Conservation (phyloP, 1,139 yeast genomes). For the Saccharomyces hybrid region DNA sequence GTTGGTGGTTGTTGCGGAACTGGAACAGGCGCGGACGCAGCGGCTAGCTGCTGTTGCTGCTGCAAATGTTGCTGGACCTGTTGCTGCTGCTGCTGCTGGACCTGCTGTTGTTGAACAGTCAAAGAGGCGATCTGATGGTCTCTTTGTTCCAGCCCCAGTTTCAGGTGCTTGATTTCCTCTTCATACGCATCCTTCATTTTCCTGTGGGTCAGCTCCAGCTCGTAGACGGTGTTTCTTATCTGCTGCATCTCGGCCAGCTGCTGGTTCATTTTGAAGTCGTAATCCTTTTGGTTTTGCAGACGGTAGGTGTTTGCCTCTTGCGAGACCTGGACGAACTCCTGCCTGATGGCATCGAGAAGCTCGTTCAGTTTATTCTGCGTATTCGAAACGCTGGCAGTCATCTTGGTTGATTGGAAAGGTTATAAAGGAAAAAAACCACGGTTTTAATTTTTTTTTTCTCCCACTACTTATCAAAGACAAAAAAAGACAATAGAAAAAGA, state of each 20-base stretch:
- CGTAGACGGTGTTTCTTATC: conserved; percentile 88
- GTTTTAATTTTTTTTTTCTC: background rate
- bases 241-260: conserved; percentile 94
- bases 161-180: conserved; percentile 80
- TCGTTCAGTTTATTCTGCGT: conserved; percentile 38
- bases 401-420: background rate
- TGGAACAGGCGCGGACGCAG: background rate
- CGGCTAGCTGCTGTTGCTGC: conserved; percentile 11
- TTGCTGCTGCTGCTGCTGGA: conserved; percentile 27
- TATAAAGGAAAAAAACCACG: background rate
- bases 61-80: conserved; percentile 7
- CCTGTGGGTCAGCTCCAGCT: conserved; percentile 88
- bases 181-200: conserved; percentile 95
- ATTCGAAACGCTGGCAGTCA: conserved; percentile 1
- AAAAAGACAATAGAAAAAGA: background rate
- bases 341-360: conserved; percentile 83
- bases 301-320: conserved; percentile 83
- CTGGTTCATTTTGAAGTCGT: conserved; percentile 82
- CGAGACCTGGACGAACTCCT: conserved; percentile 80
- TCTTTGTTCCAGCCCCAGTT: conserved; percentile 75
- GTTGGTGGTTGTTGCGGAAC: background rate
- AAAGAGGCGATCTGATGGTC: conserved; percentile 48
- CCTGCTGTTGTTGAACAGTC: conserved; percentile 31
- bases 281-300: conserved; percentile 81
- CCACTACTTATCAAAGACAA: background rate